These are phyloP conservation scores for Penicillium antarcticum DNA, from an alignment of 495 filamentous ascomycete species.

Conservation along the genomic window DNA sequence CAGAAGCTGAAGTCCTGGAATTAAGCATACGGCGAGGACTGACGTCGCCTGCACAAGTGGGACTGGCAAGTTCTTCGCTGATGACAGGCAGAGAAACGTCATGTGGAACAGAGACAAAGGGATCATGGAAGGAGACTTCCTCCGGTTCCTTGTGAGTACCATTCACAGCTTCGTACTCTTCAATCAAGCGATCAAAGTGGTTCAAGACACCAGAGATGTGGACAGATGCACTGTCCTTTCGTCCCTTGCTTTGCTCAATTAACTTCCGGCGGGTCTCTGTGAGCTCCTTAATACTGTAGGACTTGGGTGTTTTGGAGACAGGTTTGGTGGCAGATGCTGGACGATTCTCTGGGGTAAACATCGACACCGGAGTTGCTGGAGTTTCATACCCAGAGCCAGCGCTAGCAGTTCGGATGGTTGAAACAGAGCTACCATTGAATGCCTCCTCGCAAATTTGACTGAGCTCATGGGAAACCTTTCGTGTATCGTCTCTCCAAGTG, in stretches of 20 bases:
- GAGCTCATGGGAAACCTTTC: constrained; percentile 64
- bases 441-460: constrained; percentile 74
- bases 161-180: constrained; percentile 31
- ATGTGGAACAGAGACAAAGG: constrained; percentile 37
- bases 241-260: constrained; percentile 40
- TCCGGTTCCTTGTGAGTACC: constrained; percentile 4
- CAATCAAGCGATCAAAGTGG: constrained; percentile 60
- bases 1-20: constrained; percentile 15
- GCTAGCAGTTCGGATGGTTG: constrained; percentile 43
- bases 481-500: constrained; percentile 57
- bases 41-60: constrained; percentile 2
- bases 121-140: constrained; percentile 48
- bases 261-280: constrained; percentile 56
- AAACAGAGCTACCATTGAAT: constrained; percentile 69
- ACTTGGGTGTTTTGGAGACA: constrained; percentile 6
- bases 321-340: constrained; percentile 3
- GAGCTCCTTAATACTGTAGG: constrained; percentile 49
- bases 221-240: constrained; percentile 35
- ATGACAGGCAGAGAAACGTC: constrained; percentile 51
- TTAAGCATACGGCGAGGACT: constrained; percentile 4
- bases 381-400: constrained; percentile 46
- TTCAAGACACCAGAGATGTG: constrained; percentile 58
- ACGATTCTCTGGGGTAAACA: constrained; percentile 28
- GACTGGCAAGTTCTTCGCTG: constrained; percentile 41
- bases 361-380: constrained; percentile 50